phyloP scores from a whole-genome alignment of 1,284 basidiomycete genomes.

The Trichosporon coremiiforme region DNA sequence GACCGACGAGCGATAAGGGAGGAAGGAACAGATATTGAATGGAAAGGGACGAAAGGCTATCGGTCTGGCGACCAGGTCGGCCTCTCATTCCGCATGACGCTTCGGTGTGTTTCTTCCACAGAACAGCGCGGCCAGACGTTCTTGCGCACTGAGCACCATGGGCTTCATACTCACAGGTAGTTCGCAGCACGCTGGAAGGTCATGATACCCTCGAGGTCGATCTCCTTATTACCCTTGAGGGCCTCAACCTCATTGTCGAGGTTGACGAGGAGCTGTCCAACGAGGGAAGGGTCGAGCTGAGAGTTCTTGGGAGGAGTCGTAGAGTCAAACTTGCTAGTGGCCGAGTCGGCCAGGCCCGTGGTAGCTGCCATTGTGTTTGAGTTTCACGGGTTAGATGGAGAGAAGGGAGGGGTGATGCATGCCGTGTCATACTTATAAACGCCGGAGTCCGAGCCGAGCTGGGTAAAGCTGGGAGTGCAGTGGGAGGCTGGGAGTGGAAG shows the following conservation, averaged over 20 bases:
- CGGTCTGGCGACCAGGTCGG: too few relatives aligned
- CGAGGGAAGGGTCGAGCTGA: conserved; percentile 45
- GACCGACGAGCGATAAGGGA: too few relatives aligned
- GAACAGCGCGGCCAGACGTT: neutral
- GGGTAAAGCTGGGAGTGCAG: neutral
- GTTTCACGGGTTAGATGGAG: neutral
- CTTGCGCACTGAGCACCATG: neutral
- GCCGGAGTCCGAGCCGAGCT: neutral
- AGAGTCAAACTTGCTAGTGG: conserved; percentile 44
- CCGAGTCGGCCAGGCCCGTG: conserved; percentile 46
- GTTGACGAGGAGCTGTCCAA: conserved; percentile 54
- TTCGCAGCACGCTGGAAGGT: conserved; percentile 55
- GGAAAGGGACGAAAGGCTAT: too few relatives aligned
- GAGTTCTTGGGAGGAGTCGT: conserved; percentile 54
- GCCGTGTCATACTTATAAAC: neutral
- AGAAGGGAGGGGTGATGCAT: conserved; percentile 5
- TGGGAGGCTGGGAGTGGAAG: neutral
- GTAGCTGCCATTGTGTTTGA: conserved; percentile 38
- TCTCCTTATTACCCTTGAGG: conserved; percentile 32
- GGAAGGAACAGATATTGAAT: too few relatives aligned
- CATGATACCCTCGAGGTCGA: conserved; percentile 55
- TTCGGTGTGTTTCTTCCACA: too few relatives aligned
- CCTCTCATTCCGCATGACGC: too few relatives aligned
- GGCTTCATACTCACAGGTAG: conserved; percentile 48
- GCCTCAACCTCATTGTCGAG: conserved; percentile 45